Evolutionary conservation across 148 eudicot species (phyloP).

Genomic region (Diospyros kaki): DNA sequence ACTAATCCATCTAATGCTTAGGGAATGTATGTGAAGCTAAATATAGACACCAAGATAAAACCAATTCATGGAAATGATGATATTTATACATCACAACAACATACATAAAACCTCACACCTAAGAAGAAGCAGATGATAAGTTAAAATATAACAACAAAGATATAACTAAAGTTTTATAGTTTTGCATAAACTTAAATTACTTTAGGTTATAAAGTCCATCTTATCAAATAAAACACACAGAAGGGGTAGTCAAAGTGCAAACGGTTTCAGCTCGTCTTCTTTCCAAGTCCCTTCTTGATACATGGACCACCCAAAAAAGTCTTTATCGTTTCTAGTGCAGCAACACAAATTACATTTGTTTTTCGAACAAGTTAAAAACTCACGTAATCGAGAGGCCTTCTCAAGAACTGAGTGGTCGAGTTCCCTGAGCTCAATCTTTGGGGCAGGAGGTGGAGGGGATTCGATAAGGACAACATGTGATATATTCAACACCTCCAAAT

Average conservation of each 20-base stretch:
- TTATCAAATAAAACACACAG: too few species aligned
- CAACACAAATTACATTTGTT: constrained; percentile 37
- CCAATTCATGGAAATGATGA: too few species aligned
- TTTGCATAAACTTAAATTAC: too few species aligned
- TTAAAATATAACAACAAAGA: too few species aligned
- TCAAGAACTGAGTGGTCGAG: constrained; percentile 16
- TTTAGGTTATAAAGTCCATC: too few species aligned
- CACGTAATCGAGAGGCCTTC: constrained; percentile 31
- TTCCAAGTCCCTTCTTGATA: constrained; percentile 41
- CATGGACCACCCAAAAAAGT: constrained; percentile 49
- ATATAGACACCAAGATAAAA: too few species aligned
- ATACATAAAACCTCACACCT: too few species aligned
- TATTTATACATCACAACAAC: too few species aligned
- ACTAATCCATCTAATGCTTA: too few species aligned
- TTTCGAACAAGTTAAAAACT: constrained; percentile 31
- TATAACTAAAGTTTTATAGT: too few species aligned
- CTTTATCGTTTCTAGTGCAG: constrained; percentile 35
- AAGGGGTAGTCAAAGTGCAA: constrained; percentile 23
- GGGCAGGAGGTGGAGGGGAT: constrained; percentile 18
- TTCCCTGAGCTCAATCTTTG: constrained; percentile 13
- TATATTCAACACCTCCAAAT: constrained; percentile 42
- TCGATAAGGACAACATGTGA: constrained; percentile 40
- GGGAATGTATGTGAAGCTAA: too few species aligned
- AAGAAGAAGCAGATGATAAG: too few species aligned
- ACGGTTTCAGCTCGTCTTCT: constrained; percentile 37